These are phyloP conservation scores for Phytophthora vignae DNA, from an alignment of 352 stramenopile genomes.

Conservation along the genomic window DNA sequence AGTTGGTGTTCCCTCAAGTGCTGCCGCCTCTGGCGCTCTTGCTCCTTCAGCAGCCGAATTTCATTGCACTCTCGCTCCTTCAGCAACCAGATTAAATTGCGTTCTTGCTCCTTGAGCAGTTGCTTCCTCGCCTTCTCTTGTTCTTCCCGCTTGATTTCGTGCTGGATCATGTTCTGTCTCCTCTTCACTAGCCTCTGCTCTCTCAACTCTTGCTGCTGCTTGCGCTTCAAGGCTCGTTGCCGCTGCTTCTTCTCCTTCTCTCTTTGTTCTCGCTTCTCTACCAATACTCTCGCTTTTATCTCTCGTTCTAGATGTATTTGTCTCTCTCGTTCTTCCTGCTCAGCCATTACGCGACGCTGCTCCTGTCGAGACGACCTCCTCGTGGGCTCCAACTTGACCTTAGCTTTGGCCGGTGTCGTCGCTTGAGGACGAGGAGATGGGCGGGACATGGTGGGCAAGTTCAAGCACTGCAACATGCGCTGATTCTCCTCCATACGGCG, in stretches of 20 bases:
- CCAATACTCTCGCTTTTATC: neutral
- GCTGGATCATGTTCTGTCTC: neutral
- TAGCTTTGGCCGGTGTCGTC: neutral
- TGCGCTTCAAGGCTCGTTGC: slow-evolving; percentile 5
- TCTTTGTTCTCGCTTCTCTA: neutral
- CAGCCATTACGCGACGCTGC: slow-evolving; percentile 2
- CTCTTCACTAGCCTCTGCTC: neutral
- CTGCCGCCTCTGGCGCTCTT: slow-evolving; percentile 7
- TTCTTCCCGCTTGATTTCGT: slow-evolving; percentile 6
- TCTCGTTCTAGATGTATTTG: neutral
- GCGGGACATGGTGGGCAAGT: slow-evolving; percentile 14
- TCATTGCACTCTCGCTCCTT: neutral
- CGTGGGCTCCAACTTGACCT: slow-evolving; percentile 31
- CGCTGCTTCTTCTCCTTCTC: neutral
- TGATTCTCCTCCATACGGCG: slow-evolving; percentile 34
- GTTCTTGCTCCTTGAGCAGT: neutral
- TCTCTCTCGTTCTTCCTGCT: slow-evolving; percentile 11
- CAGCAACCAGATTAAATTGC: neutral
- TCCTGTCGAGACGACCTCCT: slow-evolving; percentile 44
- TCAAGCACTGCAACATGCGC: slow-evolving; percentile 21
- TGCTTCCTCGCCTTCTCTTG: neutral
- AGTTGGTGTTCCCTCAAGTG: slow-evolving; percentile 1
- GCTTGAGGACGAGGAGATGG: neutral
- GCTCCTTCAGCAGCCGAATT: slow-evolving; percentile 4
- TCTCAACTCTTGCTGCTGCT: slow-evolving; percentile 7